Base-by-base conservation (phyloP, 768 basidiomycete species). In the Suillus occidentalis region DNA sequence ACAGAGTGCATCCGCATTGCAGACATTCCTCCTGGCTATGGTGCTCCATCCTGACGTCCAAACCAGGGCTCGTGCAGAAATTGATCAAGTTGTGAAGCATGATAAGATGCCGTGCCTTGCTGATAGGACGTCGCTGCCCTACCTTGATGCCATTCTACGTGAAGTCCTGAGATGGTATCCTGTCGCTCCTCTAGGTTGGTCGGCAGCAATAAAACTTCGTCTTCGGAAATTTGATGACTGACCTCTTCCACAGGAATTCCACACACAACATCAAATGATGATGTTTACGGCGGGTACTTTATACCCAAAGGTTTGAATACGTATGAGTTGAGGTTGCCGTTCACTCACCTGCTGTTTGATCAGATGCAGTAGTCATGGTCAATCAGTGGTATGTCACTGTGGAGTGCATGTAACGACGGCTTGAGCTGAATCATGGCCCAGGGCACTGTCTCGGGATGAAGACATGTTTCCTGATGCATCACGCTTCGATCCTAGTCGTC, bases 251-350 rank as follows among this genome's bases (percentile, higher is more conserved):
- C 68, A 65, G 72, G 68, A n/a, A n/a, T 74, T 25, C 67, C 73
- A 6, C 75, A 75, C 56, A 31, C 58, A 3, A 34, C 68, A 6
- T 78, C 78, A 1, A 66, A 75, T 58, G 78, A 80, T 64, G 81
- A 81, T 53, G 64, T 73, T 20, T 81, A 81, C 63, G 69, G 72
- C 39, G 77, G 79, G 20, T 83, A 83, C 63, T 70, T 82, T 4
- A 87, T 87, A 55, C 85, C 85, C 5, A 77, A 78, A 63, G 85
- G 84, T 62, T 75, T 83, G 0, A 80, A 42, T n/a, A 31, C 8
- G 4, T 9, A 60, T 47, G 28, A 14, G 12, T 62, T 13, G 14
- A 20, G n/a, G 12, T 62, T 25, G 6, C 20, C 6, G 5, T 36
- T 22, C 16, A 61, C 34, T 61, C 9, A 55, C 28, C 47, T 10